A percentile compares a stretch with the other conserved stretches of the same genome.
Evolutionary conservation across 768 basidiomycete species (phyloP).

Genomic region (Tylopilus rubrobrunneus): DNA sequence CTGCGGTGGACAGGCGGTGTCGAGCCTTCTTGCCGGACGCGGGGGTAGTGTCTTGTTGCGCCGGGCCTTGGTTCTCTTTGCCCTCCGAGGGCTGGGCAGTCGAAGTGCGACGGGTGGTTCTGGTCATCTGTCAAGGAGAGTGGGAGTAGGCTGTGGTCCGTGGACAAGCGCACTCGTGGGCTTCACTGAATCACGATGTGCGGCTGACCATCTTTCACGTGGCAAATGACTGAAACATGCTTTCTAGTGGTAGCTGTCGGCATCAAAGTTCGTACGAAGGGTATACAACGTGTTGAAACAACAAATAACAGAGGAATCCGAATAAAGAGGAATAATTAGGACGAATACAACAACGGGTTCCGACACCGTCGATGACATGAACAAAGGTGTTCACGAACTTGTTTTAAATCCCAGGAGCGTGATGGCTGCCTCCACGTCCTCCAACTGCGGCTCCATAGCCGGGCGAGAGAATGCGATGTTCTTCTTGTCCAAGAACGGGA

Average conservation of each 20-base stretch:
- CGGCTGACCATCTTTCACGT: conserved; percentile 28
- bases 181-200: neutral
- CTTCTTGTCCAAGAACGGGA: conserved; percentile 1
- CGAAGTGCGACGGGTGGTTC: conserved; percentile 26
- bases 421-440: conserved; percentile 37
- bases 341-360: conserved; percentile 8
- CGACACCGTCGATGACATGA: neutral
- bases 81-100: conserved; percentile 1
- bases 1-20: conserved; percentile 34
- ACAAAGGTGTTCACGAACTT: conserved; percentile 5
- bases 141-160: conserved; percentile 9
- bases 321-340: conserved; percentile 31
- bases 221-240: neutral
- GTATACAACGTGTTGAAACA: conserved; percentile 10
- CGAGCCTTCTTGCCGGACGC: conserved; percentile 28
- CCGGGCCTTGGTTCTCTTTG: conserved; percentile 16
- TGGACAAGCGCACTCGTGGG: conserved; percentile 1
- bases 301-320: conserved; percentile 7
- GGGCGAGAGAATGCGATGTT: conserved; percentile 1
- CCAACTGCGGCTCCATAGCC: conserved; percentile 15
- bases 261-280: neutral
- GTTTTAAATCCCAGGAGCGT: conserved; percentile 33
- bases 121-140: too few relatives aligned
- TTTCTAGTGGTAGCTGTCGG: neutral
- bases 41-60: neutral